phyloP scores from a whole-genome alignment of 2,329 filamentous ascomycete genomes.

The Verticillium nubilum region DNA sequence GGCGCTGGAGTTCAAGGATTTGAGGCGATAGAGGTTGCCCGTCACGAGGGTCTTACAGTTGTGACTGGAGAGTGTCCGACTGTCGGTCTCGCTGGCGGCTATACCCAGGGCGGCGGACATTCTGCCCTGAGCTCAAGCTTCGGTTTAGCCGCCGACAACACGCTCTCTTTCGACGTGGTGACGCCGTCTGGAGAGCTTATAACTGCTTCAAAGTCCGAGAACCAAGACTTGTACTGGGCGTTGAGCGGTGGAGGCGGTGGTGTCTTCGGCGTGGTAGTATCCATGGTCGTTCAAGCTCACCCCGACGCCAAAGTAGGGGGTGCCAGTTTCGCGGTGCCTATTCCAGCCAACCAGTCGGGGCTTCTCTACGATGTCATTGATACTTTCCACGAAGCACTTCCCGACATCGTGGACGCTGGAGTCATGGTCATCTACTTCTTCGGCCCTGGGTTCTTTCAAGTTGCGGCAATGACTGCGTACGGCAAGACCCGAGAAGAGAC shows the following conservation, averaged over 20 bases:
- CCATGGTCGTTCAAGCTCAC: constrained; percentile 47
- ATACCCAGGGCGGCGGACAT: constrained; percentile 55
- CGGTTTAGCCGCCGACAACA: constrained; percentile 53
- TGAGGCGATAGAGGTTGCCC: constrained; percentile 26
- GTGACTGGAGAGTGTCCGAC: constrained; percentile 29
- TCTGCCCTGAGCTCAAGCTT: constrained; percentile 43
- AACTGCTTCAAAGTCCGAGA: constrained; percentile 31
- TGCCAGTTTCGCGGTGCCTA: constrained; percentile 15
- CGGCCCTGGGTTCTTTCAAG: constrained; percentile 32
- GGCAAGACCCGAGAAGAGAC: constrained; percentile 33
- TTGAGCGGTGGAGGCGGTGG: constrained; percentile 39
- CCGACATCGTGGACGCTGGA: constrained; percentile 39
- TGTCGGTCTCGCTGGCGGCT: constrained; percentile 57
- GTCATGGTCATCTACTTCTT: constrained; percentile 39
- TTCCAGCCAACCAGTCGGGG: not conserved
- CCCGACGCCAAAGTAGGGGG: constrained; percentile 34
- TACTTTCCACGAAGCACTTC: constrained; percentile 17
- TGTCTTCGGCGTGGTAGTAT: constrained; percentile 43
- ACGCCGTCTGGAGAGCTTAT: constrained; percentile 37
- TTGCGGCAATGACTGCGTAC: constrained; percentile 40
- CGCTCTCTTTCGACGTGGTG: constrained; percentile 41
- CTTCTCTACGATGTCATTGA: constrained; percentile 12
- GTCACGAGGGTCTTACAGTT: constrained; percentile 4
- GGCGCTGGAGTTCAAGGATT: constrained; percentile 46
- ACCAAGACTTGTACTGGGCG: constrained; percentile 45